Evolutionary conservation across 345 rosid species (phyloP).

Genomic region (Aethionema arabicum): DNA sequence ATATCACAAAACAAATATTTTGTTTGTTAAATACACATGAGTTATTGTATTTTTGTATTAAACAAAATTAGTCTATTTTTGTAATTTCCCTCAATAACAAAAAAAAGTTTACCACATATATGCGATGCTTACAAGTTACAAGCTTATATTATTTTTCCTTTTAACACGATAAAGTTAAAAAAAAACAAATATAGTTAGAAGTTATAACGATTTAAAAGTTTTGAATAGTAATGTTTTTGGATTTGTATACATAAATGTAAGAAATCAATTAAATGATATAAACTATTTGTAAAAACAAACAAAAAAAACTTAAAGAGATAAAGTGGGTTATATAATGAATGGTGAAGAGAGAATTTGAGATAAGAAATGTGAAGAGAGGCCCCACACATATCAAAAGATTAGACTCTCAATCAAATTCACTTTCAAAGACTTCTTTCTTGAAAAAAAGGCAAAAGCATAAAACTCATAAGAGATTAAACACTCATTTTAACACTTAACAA

Average conservation of each 20-base stretch:
- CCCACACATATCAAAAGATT: slow-evolving; percentile 34
- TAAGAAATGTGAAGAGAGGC: slow-evolving; percentile 28
- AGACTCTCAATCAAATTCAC: slow-evolving; percentile 34
- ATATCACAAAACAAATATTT: no score
- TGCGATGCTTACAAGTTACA: no score
- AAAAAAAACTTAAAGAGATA: slow-evolving; percentile 8
- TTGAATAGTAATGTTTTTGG: slow-evolving; percentile 15
- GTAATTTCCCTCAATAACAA: no score
- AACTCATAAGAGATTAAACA: slow-evolving; percentile 29
- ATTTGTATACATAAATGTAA: slow-evolving; percentile 19
- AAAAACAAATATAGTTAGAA: background rate
- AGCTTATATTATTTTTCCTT: no score
- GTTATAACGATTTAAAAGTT: background rate
- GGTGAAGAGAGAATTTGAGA: slow-evolving; percentile 34
- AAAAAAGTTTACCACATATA: no score
- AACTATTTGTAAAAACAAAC: background rate
- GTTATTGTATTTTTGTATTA: no score
- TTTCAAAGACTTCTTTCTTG: slow-evolving; percentile 42
- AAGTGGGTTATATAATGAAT: slow-evolving; percentile 12
- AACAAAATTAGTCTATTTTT: no score
- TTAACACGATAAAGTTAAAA: no score
- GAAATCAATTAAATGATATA: slow-evolving; percentile 23
- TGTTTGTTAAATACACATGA: no score
- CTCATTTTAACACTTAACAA: slow-evolving; percentile 23
- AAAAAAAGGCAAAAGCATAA: slow-evolving; percentile 41